phyloP scores from a whole-genome alignment of 164 flowering plant species.

The Chloranthus sessilifolius region DNA sequence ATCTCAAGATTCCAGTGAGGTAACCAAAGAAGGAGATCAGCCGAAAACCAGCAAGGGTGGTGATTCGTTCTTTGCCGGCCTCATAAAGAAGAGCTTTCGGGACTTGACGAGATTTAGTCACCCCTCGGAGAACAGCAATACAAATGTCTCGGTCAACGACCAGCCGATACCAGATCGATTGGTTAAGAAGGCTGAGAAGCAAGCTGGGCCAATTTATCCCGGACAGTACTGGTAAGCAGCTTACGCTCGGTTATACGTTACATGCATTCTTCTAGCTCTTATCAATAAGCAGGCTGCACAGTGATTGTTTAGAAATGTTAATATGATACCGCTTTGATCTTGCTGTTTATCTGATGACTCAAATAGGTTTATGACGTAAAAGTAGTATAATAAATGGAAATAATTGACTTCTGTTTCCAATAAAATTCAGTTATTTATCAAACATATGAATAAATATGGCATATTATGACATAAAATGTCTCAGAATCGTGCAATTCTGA shows the following conservation, averaged over 20 bases:
- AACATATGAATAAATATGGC: too few relatives aligned
- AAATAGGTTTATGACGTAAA: too few relatives aligned
- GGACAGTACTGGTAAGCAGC: slow-evolving; percentile 83
- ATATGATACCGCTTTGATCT: too few relatives aligned
- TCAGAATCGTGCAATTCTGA: too few relatives aligned
- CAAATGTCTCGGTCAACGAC: slow-evolving; percentile 62
- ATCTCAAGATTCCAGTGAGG: slow-evolving; percentile 38
- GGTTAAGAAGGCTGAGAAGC: slow-evolving; percentile 81
- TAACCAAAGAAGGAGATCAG: slow-evolving; percentile 24
- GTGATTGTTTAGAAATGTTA: background rate
- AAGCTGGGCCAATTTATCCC: slow-evolving; percentile 73
- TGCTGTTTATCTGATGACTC: too few relatives aligned
- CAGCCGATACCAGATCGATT: slow-evolving; percentile 56
- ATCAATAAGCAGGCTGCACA: background rate
- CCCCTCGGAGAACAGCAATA: slow-evolving; percentile 24
- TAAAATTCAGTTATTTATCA: too few relatives aligned
- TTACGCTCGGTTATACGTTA: background rate
- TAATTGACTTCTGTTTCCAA: too few relatives aligned
- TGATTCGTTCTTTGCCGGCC: slow-evolving; percentile 37
- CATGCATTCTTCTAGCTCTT: background rate
- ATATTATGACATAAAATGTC: too few relatives aligned
- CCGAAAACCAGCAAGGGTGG: slow-evolving; percentile 25
- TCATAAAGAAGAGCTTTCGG: slow-evolving; percentile 35
- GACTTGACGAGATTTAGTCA: slow-evolving; percentile 35
- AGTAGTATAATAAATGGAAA: too few relatives aligned